Evolutionary conservation across 2,329 filamentous ascomycete genomes (phyloP).

Genomic region (Amauroascus verrucosus): DNA sequence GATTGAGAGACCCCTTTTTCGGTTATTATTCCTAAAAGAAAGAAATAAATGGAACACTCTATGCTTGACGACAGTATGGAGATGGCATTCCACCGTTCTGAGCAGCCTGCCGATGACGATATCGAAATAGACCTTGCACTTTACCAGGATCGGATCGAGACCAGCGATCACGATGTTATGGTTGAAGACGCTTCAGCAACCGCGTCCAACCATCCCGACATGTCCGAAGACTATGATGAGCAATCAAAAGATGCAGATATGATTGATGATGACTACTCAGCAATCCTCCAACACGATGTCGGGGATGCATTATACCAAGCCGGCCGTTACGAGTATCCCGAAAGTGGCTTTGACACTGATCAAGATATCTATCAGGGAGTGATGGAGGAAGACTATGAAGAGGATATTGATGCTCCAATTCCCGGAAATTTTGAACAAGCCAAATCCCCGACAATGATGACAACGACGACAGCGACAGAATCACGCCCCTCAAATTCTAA

Average conservation of each 20-base stretch:
- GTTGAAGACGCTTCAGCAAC: slow-evolving; percentile 42
- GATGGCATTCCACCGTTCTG: slow-evolving; percentile 35
- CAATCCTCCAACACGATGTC: slow-evolving; percentile 18
- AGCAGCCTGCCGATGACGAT: slow-evolving; percentile 25
- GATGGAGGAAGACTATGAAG: slow-evolving; percentile 34
- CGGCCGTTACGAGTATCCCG: slow-evolving; percentile 23
- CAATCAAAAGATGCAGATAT: slow-evolving; percentile 37
- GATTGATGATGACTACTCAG: slow-evolving; percentile 33
- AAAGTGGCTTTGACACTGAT: slow-evolving; percentile 11
- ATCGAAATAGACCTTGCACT: slow-evolving; percentile 52
- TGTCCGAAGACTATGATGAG: slow-evolving; percentile 26
- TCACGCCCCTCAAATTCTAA: neutral
- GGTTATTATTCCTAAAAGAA: no score
- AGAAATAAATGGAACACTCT: slow-evolving; percentile 28
- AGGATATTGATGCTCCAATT: slow-evolving; percentile 26
- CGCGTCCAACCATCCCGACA: slow-evolving; percentile 29
- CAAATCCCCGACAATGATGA: no score
- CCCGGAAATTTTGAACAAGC: slow-evolving; percentile 9
- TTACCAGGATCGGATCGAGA: slow-evolving; percentile 24
- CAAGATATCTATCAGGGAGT: slow-evolving; percentile 27
- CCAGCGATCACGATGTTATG: slow-evolving; percentile 48
- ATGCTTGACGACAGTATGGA: slow-evolving; percentile 37
- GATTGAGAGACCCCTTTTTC: no score
- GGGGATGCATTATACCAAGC: slow-evolving; percentile 22
- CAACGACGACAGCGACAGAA: neutral